Base-by-base conservation (phyloP, 2,329 filamentous ascomycete genomes). In the Pestalotiopsis sp. region DNA sequence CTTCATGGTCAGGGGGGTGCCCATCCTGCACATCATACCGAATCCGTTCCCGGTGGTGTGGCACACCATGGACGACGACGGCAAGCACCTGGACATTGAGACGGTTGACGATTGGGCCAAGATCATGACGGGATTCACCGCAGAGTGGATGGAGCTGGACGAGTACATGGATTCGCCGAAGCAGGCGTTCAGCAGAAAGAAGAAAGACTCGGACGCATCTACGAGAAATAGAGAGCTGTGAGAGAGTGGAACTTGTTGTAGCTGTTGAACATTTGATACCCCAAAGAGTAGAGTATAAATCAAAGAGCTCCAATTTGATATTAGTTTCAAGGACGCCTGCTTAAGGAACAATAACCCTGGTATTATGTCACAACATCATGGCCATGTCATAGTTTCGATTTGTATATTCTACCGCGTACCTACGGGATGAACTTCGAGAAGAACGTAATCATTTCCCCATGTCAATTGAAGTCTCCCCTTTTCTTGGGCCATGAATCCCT, bases 11-110 rank as follows among this genome's bases (percentile, higher is more conserved):
- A 88, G 93, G 45, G 96, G 96, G 1, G 95, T 98, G 0, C 91
- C 97, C 36, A 86, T 98, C 17, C 80, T 99, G 68, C 96, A 99
- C 81, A 80, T 99, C 31, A 98, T 99, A 68, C 94, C 95, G 0
- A 86, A 84, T 3, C 91, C 91, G 0, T 98, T 98, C 77, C 95
- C 95, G 0, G 60, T 73, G 0, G 92, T 97, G 1, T 99, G 96
- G 96, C 96, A 99, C 81, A 91, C 85, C 1, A 89, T 94, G 75
- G 83, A 90, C 0, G 96, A 99, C 77, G 91, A 97, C 74, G 95
- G 90, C 1, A 90, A 91, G 73, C 92, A 98, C 80, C 82, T 99
- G 68, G 94, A 99, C 79, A 83, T 91, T 73, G 84, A 88, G 9
- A 95, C 93, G 0, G 88, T 95, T 45, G 88, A 92, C 74, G 96